Conservation (phyloP, 148 eudicot genomes). For the Selenicereus undatus region DNA sequence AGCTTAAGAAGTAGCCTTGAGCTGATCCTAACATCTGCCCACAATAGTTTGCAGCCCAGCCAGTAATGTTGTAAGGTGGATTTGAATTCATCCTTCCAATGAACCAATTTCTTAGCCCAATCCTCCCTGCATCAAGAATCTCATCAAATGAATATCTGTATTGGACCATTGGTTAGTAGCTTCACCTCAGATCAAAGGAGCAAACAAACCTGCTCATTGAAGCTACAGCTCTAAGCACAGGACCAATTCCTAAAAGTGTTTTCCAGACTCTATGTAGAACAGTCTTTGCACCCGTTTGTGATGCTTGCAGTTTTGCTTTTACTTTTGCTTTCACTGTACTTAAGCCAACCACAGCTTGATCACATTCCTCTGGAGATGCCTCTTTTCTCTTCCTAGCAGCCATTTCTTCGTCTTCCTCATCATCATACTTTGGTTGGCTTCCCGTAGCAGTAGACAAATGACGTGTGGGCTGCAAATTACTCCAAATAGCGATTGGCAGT, state of each 20-base stretch:
- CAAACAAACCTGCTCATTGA: slow-evolving; percentile 73
- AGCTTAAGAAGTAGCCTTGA: slow-evolving; percentile 76
- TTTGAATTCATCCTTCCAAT: slow-evolving; percentile 81
- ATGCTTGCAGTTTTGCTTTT: slow-evolving; percentile 61
- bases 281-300: slow-evolving; percentile 38
- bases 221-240: slow-evolving; percentile 64
- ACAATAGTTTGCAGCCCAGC: slow-evolving; percentile 75
- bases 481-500: not conserved
- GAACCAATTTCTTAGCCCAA: slow-evolving; percentile 69
- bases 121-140: slow-evolving; percentile 52
- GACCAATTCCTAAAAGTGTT: slow-evolving; percentile 65
- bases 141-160: not conserved
- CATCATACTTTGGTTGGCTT: slow-evolving; percentile 58
- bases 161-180: slow-evolving; percentile 2
- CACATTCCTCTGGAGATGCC: slow-evolving; percentile 92
- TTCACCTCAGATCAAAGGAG: not conserved
- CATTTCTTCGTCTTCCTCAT: slow-evolving; percentile 43
- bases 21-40: slow-evolving; percentile 83
- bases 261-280: slow-evolving; percentile 53
- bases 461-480: slow-evolving; percentile 15
- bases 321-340: slow-evolving; percentile 81
- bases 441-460: slow-evolving; percentile 28
- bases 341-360: slow-evolving; percentile 79
- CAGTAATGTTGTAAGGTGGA: slow-evolving; percentile 79
- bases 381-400: slow-evolving; percentile 68